A percentile compares a stretch with the other conserved stretches of the same genome.
Conservation (phyloP, 164 flowering plant genomes). For the Santalum album region DNA sequence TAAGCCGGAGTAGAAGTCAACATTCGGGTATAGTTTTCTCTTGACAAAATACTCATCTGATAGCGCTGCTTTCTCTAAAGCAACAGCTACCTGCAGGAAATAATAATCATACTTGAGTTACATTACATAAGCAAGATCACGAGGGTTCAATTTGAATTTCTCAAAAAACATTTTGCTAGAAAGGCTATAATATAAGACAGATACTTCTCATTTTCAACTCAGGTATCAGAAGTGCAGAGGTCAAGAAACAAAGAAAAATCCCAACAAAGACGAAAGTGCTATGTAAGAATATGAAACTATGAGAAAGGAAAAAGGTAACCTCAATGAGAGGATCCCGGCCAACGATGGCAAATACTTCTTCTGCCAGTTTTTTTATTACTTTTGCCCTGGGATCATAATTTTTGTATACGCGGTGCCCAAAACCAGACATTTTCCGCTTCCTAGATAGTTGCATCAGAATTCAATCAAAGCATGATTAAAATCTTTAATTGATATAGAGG, state of each 20-base stretch:
- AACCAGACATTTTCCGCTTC: conserved; percentile 97
- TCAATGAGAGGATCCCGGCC: conserved; percentile 98
- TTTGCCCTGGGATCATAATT: conserved; percentile 99
- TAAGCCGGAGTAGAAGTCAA: conserved; percentile 97
- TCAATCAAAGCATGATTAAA: background rate
- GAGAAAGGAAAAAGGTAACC: conserved; percentile 27
- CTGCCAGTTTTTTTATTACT: conserved; percentile 81
- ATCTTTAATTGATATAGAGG: too few species aligned
- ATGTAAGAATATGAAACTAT: background rate
- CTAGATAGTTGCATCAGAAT: conserved; percentile 23
- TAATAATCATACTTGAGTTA: background rate
- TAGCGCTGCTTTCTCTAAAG: conserved; percentile 95
- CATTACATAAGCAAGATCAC: too few species aligned
- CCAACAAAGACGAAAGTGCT: background rate
- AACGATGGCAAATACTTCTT: conserved; percentile 96
- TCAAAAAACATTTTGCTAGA: too few species aligned
- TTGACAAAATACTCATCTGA: conserved; percentile 92
- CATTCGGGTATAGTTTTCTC: conserved; percentile 96
- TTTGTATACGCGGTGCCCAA: conserved; percentile 98
- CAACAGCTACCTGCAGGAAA: conserved; percentile 77
- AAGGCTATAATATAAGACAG: too few species aligned
- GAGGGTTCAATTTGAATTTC: too few species aligned
- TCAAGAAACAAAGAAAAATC: background rate
- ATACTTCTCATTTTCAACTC: too few species aligned
- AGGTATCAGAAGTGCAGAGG: background rate